Conservation (phyloP, 1,139 yeast species). For the Protomyces pachydermus region DNA sequence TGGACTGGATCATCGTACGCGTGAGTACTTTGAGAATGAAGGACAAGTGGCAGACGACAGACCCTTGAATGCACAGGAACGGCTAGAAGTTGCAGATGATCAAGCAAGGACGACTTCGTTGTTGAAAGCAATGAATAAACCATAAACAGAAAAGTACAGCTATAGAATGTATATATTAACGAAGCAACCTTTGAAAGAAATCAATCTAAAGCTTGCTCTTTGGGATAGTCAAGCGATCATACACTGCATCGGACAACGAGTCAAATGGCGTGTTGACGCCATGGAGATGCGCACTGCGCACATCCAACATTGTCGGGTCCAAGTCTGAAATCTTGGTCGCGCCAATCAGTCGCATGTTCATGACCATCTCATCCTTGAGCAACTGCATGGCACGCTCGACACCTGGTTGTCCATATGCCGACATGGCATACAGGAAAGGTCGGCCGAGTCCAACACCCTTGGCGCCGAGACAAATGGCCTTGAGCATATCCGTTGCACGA, state of each 20-base stretch:
- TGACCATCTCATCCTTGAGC: conserved; percentile 71
- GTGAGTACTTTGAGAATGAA: not conserved
- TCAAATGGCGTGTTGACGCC: conserved; percentile 28
- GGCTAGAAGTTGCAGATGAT: not conserved
- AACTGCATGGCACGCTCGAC: conserved; percentile 50
- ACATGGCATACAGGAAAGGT: conserved; percentile 62
- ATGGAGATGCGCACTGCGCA: conserved; percentile 1
- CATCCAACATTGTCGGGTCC: conserved; percentile 45
- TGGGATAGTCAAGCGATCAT: conserved; percentile 23
- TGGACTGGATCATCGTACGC: not conserved
- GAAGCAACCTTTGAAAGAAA: not conserved
- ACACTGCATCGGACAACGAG: conserved; percentile 29
- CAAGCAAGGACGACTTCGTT: not conserved
- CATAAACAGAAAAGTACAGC: not conserved
- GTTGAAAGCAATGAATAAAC: not conserved
- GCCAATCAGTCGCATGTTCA: conserved; percentile 86
- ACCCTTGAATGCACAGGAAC: not conserved
- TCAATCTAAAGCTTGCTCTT: not conserved
- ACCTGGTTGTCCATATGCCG: conserved; percentile 72
- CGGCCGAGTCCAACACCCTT: conserved; percentile 73
- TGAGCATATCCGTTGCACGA: conserved; percentile 65
- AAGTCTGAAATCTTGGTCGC: conserved; percentile 62
- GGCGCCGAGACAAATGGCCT: conserved; percentile 72
- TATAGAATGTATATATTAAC: not conserved
- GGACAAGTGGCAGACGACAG: not conserved